A percentile compares a stretch with the other conserved stretches of the same genome.
Conservation (phyloP, 495 filamentous ascomycete genomes). For the Neurospora terricola region DNA sequence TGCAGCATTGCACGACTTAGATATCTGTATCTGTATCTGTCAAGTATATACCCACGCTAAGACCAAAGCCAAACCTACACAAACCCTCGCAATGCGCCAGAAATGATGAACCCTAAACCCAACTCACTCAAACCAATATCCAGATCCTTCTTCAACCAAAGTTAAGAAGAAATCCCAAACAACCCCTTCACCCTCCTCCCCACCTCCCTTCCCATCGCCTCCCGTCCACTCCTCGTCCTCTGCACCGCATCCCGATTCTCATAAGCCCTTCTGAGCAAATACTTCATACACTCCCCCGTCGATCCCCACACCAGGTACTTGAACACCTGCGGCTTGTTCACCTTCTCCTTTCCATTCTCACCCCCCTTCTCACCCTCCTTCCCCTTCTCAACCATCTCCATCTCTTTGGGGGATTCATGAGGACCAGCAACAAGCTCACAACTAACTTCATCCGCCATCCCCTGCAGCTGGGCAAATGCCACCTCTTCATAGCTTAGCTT, state of each 20-base stretch:
- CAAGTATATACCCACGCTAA: not conserved
- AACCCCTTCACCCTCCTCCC: constrained; percentile 45
- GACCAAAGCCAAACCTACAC: not conserved
- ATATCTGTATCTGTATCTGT: not conserved
- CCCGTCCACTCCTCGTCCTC: constrained; percentile 62
- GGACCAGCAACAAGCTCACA: constrained; percentile 55
- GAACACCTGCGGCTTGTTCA: constrained; percentile 53
- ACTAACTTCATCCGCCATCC: constrained; percentile 94
- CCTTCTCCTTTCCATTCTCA: constrained; percentile 4
- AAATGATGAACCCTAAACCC: not conserved
- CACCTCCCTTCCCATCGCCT: constrained; percentile 66
- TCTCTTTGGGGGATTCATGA: constrained; percentile 23
- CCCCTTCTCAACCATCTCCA: not conserved
- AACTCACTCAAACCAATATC: too few species aligned
- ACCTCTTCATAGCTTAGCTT: constrained; percentile 44
- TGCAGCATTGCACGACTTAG: not conserved
- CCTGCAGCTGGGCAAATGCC: constrained; percentile 83
- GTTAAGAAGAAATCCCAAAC: constrained; percentile 25
- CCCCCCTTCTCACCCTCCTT: not conserved
- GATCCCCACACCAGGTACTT: constrained; percentile 93
- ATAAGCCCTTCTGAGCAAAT: constrained; percentile 70
- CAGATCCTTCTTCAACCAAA: too few species aligned
- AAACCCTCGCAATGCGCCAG: not conserved
- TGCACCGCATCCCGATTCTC: constrained; percentile 87
- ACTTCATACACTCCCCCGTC: constrained; percentile 89